These are phyloP conservation scores for Stephanodiscus minutulus DNA, from an alignment of 108 stramenopile species.

Conservation along the genomic window DNA sequence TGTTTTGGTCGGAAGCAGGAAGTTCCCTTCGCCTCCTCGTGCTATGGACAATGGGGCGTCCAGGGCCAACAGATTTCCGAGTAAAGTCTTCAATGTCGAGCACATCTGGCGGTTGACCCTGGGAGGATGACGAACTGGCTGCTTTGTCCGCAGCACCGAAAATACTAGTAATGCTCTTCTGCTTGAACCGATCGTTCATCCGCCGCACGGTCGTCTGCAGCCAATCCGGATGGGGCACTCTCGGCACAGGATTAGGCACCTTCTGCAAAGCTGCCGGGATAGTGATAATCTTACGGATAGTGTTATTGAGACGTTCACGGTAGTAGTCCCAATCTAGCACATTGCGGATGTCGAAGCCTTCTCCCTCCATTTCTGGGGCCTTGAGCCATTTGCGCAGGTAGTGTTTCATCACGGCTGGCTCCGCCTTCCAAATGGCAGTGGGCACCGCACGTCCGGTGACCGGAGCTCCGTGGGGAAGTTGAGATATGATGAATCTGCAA, in stretches of 20 bases:
- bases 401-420: conserved; percentile 84
- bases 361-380: conserved; percentile 79
- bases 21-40: conserved; percentile 22
- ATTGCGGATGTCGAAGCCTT: conserved; percentile 91
- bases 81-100: conserved; percentile 84
- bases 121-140: background rate
- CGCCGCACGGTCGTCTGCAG: conserved; percentile 83
- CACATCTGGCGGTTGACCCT: conserved; percentile 14
- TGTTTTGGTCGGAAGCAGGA: background rate
- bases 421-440: conserved; percentile 95
- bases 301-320: conserved; percentile 92
- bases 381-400: conserved; percentile 95
- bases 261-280: conserved; percentile 98
- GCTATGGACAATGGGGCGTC: conserved; percentile 78
- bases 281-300: conserved; percentile 98
- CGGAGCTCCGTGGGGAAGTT: conserved; percentile 93
- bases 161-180: conserved; percentile 81
- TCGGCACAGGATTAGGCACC: conserved; percentile 92
- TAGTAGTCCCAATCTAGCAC: conserved; percentile 99
- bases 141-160: conserved; percentile 54
- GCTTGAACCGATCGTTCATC: conserved; percentile 85
- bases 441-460: conserved; percentile 97
- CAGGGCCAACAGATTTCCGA: conserved; percentile 38
- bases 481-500: conserved; percentile 97
- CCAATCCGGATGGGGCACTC: conserved; percentile 96